Percentiles rank a stretch among this genome's conserved stretches.
These are phyloP conservation scores for Dictyostelium firmibasis DNA, from an alignment of 78 protist genomes.

Conservation along the genomic window DNA sequence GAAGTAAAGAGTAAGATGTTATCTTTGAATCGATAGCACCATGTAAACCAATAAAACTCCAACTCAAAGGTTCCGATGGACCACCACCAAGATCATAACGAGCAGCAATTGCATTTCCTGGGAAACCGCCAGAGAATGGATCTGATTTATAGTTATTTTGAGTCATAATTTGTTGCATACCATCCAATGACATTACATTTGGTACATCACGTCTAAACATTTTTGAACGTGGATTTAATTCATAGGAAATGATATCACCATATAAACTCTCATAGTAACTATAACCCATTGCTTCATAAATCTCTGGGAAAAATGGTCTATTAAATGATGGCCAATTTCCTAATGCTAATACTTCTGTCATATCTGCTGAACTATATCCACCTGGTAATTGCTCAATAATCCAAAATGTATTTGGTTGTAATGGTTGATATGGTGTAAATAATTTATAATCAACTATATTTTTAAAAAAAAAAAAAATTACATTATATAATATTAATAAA, in stretches of 20 bases:
- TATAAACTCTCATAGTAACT: neutral
- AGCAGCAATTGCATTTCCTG: conserved; percentile 85
- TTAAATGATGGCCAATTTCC: conserved; percentile 87
- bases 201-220: conserved; percentile 68
- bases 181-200: conserved; percentile 34
- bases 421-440: conserved; percentile 63
- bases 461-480: neutral
- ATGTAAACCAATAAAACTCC: conserved; percentile 14
- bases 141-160: conserved; percentile 84
- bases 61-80: neutral
- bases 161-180: conserved; percentile 83
- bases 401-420: conserved; percentile 27
- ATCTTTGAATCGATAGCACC: conserved; percentile 63
- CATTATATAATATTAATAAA: neutral
- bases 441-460: conserved; percentile 40
- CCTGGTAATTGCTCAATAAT: conserved; percentile 71
- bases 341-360: conserved; percentile 3
- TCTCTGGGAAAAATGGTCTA: conserved; percentile 67
- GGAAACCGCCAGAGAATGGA: conserved; percentile 84
- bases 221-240: conserved; percentile 77
- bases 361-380: neutral
- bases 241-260: conserved; percentile 60
- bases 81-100: conserved; percentile 83
- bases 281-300: conserved; percentile 54
- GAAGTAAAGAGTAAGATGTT: neutral